phyloP scores from a whole-genome alignment of 108 stramenopile species.

The Skeletonema potamos region DNA sequence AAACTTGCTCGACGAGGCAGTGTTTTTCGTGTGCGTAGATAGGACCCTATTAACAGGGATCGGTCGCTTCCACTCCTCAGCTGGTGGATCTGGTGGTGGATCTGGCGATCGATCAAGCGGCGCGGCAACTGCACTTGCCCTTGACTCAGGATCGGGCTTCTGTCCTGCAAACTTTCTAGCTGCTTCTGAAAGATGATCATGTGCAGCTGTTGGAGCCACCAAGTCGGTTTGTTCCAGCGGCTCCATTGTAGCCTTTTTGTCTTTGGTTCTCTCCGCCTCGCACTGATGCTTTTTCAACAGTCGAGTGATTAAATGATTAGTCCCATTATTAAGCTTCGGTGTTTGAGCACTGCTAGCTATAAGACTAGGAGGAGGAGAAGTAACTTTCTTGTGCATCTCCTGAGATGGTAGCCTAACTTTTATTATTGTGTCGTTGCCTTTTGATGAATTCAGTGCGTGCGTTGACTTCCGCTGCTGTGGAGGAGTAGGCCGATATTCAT shows the following conservation, averaged over 20 bases:
- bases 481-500: conserved; percentile 1
- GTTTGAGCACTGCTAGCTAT: not conserved
- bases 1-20: conserved; percentile 28
- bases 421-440: not conserved
- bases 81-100: conserved; percentile 33
- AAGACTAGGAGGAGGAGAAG: not conserved
- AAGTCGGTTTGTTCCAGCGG: not conserved
- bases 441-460: not conserved
- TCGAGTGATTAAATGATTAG: not conserved
- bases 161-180: not conserved
- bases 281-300: not conserved
- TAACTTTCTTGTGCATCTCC: not conserved
- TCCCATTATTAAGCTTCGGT: not conserved
- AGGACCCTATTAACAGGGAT: conserved; percentile 18
- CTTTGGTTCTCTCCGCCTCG: not conserved
- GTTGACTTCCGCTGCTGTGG: not conserved
- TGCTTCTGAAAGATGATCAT: not conserved
- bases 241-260: not conserved
- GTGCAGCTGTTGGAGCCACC: not conserved
- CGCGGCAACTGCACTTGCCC: not conserved
- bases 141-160: not conserved
- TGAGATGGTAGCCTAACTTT: not conserved
- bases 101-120: conserved; percentile 1
- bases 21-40: conserved; percentile 16
- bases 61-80: conserved; percentile 23